These are phyloP conservation scores for Schoenoplectus triqueter DNA, from an alignment of 202 grass and related monocot species.

Conservation along the genomic window DNA sequence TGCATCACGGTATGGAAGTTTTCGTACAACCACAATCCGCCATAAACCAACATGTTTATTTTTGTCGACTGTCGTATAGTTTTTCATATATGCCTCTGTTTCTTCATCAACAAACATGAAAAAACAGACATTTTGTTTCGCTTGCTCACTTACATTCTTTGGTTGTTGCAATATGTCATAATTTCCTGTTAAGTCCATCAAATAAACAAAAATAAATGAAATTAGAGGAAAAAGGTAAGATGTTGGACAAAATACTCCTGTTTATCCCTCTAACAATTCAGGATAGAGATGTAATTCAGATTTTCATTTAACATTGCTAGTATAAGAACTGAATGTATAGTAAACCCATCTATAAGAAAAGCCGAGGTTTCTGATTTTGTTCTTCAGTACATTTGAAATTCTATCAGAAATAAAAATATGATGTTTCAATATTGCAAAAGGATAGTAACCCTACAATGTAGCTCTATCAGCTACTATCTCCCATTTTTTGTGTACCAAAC, in stretches of 20 bases:
- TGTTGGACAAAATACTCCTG: not conserved
- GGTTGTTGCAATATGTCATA: conserved; percentile 99
- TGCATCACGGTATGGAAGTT: conserved; percentile 88
- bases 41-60: conserved; percentile 76
- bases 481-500: conserved; percentile 6
- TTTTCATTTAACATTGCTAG: not conserved
- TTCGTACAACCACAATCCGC: conserved; percentile 78
- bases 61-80: conserved; percentile 55
- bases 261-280: not conserved
- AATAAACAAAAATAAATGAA: conserved; percentile 33
- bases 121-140: conserved; percentile 83
- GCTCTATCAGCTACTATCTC: not conserved
- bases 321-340: not conserved
- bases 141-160: conserved; percentile 76
- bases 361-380: not conserved
- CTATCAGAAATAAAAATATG: not conserved
- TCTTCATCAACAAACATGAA: conserved; percentile 99
- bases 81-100: conserved; percentile 84
- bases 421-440: not conserved
- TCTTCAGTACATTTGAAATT: not conserved
- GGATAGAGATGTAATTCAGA: conserved; percentile 10
- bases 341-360: not conserved
- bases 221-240: conserved; percentile 25
- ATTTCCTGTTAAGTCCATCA: conserved; percentile 68
- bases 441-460: not conserved